A percentile compares a stretch with the other conserved stretches of the same genome.
These are phyloP conservation scores for Zea luxurians DNA, from an alignment of 176 grass and related monocot genomes.

Conservation along the genomic window DNA sequence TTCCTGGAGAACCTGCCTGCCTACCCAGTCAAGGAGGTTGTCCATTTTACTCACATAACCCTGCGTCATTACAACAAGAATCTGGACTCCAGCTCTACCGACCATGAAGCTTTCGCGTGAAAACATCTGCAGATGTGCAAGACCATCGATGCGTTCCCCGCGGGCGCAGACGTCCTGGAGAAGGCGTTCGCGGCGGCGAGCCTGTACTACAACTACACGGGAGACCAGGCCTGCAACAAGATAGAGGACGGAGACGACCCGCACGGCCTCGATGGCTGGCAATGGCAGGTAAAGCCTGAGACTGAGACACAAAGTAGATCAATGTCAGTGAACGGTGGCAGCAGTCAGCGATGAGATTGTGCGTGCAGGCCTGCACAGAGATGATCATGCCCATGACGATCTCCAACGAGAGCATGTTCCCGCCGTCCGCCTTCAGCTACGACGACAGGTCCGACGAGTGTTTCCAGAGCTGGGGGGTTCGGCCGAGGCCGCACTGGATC, in stretches of 20 bases:
- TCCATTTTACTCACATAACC: constrained; percentile 6
- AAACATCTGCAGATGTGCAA: constrained; percentile 74
- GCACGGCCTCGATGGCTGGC: constrained; percentile 84
- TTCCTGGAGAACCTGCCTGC: constrained; percentile 77
- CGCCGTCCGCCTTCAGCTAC: constrained; percentile 55
- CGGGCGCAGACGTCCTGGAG: constrained; percentile 40
- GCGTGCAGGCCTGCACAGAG: constrained; percentile 80
- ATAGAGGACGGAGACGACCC: constrained; percentile 68
- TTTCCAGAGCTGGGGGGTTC: constrained; percentile 47
- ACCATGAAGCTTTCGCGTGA: neutral
- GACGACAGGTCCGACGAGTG: constrained; percentile 51
- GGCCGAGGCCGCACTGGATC: constrained; percentile 75
- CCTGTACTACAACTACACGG: constrained; percentile 85
- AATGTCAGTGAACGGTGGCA: neutral
- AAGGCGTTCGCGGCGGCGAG: constrained; percentile 77
- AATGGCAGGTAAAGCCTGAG: constrained; percentile 73
- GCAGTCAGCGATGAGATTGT: neutral
- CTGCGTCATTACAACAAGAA: neutral
- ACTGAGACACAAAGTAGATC: neutral
- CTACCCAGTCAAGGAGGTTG: constrained; percentile 81
- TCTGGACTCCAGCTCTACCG: neutral
- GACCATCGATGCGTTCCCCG: constrained; percentile 64
- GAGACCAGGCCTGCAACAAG: constrained; percentile 62
- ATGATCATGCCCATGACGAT: constrained; percentile 87
- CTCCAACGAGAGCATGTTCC: constrained; percentile 87